phyloP scores from a whole-genome alignment of 2,329 filamentous ascomycete species.

The Trichoderma endophyticum region DNA sequence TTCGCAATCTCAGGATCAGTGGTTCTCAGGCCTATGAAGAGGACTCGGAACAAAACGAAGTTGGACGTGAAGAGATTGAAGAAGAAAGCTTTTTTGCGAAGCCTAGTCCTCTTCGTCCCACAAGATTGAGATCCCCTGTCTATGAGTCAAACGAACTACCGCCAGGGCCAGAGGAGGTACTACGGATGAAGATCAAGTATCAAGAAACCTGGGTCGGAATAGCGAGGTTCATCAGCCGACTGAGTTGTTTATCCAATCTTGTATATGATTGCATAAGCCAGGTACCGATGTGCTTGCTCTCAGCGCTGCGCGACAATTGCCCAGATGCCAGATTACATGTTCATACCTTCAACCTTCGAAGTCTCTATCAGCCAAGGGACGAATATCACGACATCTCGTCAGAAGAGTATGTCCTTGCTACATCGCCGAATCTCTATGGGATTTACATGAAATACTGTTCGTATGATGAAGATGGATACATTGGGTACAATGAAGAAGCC shows the following conservation, averaged over 20 bases:
- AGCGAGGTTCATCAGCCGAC: background rate
- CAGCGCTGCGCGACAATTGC: background rate
- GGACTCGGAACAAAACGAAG: background rate
- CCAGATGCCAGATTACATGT: background rate
- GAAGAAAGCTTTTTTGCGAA: background rate
- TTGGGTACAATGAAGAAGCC: background rate
- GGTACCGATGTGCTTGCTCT: background rate
- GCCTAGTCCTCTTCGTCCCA: background rate
- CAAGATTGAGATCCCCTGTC: background rate
- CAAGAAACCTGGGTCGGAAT: background rate
- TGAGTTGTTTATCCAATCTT: background rate
- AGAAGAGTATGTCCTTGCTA: background rate
- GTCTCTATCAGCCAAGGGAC: background rate
- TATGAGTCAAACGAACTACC: background rate
- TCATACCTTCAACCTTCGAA: background rate
- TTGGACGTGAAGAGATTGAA: background rate
- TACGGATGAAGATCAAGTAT: background rate
- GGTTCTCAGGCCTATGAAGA: background rate
- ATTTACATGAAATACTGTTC: background rate
- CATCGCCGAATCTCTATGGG: background rate
- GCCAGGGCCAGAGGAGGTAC: background rate
- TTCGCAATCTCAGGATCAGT: background rate
- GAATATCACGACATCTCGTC: background rate
- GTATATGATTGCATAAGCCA: background rate
- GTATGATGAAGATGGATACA: background rate